Conservation (phyloP, 1,139 yeast genomes). For the Eremothecium gossypii region DNA sequence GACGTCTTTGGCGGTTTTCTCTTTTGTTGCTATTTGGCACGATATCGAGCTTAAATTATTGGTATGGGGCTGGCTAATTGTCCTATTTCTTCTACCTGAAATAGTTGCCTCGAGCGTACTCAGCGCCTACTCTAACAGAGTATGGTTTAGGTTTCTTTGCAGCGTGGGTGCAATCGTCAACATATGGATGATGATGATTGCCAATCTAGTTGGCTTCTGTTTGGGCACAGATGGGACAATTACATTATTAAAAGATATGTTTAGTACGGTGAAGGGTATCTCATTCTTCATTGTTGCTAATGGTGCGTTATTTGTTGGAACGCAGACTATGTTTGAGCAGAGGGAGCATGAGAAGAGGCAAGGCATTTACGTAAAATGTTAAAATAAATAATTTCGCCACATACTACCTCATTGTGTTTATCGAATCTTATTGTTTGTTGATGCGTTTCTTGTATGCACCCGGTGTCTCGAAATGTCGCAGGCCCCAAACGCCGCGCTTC, state of each 20-base stretch:
- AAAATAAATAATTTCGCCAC: slow-evolving; percentile 1
- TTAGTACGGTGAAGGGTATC: slow-evolving; percentile 60
- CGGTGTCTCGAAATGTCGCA: slow-evolving; percentile 57
- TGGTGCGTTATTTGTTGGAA: slow-evolving; percentile 65
- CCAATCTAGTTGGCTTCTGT: slow-evolving; percentile 90
- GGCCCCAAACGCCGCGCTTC: slow-evolving; percentile 65
- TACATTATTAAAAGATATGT: slow-evolving; percentile 57
- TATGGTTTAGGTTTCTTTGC: slow-evolving; percentile 72
- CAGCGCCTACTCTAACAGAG: slow-evolving; percentile 39
- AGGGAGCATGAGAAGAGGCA: slow-evolving; percentile 77
- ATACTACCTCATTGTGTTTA: neutral
- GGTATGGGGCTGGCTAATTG: slow-evolving; percentile 95
- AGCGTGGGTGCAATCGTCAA: slow-evolving; percentile 82
- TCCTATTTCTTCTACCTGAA: slow-evolving; percentile 83
- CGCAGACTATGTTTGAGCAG: slow-evolving; percentile 90
- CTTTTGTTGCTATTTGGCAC: slow-evolving; percentile 98
- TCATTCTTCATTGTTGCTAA: slow-evolving; percentile 58
- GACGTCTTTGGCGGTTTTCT: slow-evolving; percentile 79
- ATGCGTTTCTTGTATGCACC: slow-evolving; percentile 57
- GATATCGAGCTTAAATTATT: slow-evolving; percentile 80
- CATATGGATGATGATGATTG: slow-evolving; percentile 98
- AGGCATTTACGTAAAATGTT: slow-evolving; percentile 79
- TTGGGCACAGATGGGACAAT: slow-evolving; percentile 80
- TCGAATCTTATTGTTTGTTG: neutral
- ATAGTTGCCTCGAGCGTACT: slow-evolving; percentile 45